Base-by-base conservation (phyloP, 73 alveolate genomes). In the Paramecium caudatum region DNA sequence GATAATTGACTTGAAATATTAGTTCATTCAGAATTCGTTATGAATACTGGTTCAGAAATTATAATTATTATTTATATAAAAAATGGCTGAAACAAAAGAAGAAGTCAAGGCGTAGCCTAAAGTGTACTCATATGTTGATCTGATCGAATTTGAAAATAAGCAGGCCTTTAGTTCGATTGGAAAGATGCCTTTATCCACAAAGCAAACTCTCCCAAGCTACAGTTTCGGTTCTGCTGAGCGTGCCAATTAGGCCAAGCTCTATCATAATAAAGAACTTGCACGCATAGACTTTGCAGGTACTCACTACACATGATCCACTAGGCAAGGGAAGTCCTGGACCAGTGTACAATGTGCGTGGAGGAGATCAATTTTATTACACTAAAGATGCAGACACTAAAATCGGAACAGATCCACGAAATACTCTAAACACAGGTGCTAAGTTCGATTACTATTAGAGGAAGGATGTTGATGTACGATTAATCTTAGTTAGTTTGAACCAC, bases 161-260 rank as follows among this genome's bases (percentile, higher is more conserved):
- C 25, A 86, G 46, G 84, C 84, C 19, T 86, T 62, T 63, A 62
- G 90, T 55, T 62, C 90, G 21, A 62, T 86, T 5, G 93, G 93
- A n/a, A 86, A 86, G 46, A 86, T 86, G 93, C 82, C 81, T 3
- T 37, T 86, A 9, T 86, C 93, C 0, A 34, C 82, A 5, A 86
- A 86, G 43, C 17, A 23, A 45, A 41, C 93, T 41, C 86, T 55
- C 8, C 93, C 93, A 6, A 63, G 63, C 43, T 86, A 86, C 84
- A 78, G 93, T 27, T 86, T 86, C 84, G 93, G 93, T 19, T 62
- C 93, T 6, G 93, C 93, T 37, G 93, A 86, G 21, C 63, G 93
- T 47, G 84, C 82, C 4, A 63, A 61, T 33, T 27, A 86, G 46
- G 93, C 88, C 5, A 86, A 86, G 46, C 61, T 86, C 15, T 86